A percentile compares a stretch with the other conserved stretches of the same genome.
Conservation (phyloP, 2,329 filamentous ascomycete genomes). For the Aspergillus pseudoglaucus region DNA sequence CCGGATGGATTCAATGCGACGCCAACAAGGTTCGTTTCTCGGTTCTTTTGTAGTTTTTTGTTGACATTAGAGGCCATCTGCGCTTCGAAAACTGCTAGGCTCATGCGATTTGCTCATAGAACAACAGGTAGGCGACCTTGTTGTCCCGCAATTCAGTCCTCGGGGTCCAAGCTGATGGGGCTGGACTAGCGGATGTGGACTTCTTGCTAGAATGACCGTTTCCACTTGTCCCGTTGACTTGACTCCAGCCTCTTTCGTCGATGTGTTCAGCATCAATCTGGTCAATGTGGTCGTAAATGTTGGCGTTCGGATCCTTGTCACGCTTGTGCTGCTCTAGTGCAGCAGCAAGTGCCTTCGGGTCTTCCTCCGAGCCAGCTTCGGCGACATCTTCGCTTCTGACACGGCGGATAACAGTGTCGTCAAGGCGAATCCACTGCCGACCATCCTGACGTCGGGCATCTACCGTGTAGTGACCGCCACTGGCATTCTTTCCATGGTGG, state of each 20-base stretch:
- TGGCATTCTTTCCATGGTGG: slow-evolving; percentile 95
- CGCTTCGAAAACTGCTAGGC: not conserved
- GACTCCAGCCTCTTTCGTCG: slow-evolving; percentile 67
- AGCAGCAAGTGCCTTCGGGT: slow-evolving; percentile 60
- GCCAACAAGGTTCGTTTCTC: not conserved
- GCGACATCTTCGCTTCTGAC: slow-evolving; percentile 85
- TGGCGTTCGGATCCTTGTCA: slow-evolving; percentile 46
- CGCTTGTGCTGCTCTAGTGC: slow-evolving; percentile 62
- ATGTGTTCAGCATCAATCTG: slow-evolving; percentile 62
- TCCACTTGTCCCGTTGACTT: slow-evolving; percentile 61
- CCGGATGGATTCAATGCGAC: not conserved
- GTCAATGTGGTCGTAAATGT: slow-evolving; percentile 65
- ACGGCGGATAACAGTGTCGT: slow-evolving; percentile 84
- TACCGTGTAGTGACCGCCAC: slow-evolving; percentile 95
- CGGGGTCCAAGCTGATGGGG: slow-evolving; percentile 46
- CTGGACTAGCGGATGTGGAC: slow-evolving; percentile 58
- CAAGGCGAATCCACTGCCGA: slow-evolving; percentile 91
- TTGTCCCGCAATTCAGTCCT: slow-evolving; percentile 70
- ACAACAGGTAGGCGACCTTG: slow-evolving; percentile 93
- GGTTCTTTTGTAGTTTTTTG: not conserved
- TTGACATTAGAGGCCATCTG: not conserved
- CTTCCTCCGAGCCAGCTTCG: slow-evolving; percentile 75
- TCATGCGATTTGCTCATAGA: slow-evolving; percentile 70
- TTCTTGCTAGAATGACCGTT: slow-evolving; percentile 54
- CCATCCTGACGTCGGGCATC: slow-evolving; percentile 91